A percentile compares a stretch with the other conserved stretches of the same genome.
Evolutionary conservation across 768 basidiomycete species (phyloP).

Genomic region (Lactarius hengduanensis): DNA sequence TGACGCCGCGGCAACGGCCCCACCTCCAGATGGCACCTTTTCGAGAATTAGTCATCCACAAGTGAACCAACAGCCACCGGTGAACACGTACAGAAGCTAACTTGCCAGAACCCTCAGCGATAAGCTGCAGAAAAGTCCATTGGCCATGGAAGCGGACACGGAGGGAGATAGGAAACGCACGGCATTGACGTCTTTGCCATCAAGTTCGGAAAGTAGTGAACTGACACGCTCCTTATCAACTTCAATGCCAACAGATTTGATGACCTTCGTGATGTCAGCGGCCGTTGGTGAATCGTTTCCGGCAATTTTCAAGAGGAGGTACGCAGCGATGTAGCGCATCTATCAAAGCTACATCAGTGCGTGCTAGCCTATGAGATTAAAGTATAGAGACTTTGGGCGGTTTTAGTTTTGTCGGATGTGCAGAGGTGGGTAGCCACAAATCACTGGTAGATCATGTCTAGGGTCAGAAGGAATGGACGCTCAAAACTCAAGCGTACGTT

Average conservation of each 20-base stretch:
- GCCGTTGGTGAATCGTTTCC: constrained; percentile 88
- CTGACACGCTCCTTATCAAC: constrained; percentile 77
- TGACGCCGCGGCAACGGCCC: constrained; percentile 55
- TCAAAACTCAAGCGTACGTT: constrained; percentile 45
- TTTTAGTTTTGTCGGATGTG: constrained; percentile 36
- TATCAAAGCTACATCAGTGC: constrained; percentile 32
- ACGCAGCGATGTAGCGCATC: constrained; percentile 95
- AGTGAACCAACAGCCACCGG: background rate
- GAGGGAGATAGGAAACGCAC: constrained; percentile 43
- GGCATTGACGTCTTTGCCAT: constrained; percentile 83
- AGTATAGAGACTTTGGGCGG: constrained; percentile 41
- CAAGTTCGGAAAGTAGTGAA: constrained; percentile 84
- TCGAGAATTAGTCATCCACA: background rate
- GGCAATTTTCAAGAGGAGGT: constrained; percentile 94
- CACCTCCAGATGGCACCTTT: constrained; percentile 91
- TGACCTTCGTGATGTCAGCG: constrained; percentile 83
- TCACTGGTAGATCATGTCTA: constrained; percentile 50
- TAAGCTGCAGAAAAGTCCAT: constrained; percentile 53
- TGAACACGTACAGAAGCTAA: constrained; percentile 78
- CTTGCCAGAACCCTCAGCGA: constrained; percentile 88
- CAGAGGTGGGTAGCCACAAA: constrained; percentile 82
- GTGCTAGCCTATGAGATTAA: too few species aligned
- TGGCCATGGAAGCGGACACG: constrained; percentile 3
- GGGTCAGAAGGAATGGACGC: constrained; percentile 16
- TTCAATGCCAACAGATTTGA: constrained; percentile 84